These are phyloP conservation scores for Eucalyptus caleyi DNA, from an alignment of 345 rosid species.

Conservation along the genomic window DNA sequence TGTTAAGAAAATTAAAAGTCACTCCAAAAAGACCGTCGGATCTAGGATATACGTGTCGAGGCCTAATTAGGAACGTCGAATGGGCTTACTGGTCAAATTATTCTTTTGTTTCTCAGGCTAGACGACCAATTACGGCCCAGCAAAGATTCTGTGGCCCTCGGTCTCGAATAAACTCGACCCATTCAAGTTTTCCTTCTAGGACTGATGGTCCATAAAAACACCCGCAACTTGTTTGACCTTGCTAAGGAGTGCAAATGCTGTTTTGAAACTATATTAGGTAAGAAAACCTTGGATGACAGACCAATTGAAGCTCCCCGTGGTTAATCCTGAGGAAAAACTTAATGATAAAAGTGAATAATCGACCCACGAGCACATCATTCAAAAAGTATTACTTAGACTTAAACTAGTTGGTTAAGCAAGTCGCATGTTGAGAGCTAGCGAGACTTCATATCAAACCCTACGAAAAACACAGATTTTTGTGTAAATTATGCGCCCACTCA, in stretches of 20 bases:
- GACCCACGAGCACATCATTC: not conserved
- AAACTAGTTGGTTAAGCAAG: not conserved
- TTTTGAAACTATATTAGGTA: not conserved
- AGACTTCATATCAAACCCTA: rapidly evolving
- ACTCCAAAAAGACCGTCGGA: not conserved
- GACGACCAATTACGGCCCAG: not conserved
- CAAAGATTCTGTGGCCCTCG: not conserved
- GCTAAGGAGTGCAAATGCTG: not conserved
- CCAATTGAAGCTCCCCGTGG: not conserved
- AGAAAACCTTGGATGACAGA: not conserved
- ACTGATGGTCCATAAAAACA: not conserved
- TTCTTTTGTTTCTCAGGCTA: not conserved
- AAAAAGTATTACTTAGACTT: not conserved
- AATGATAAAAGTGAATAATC: not conserved
- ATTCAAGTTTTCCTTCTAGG: not conserved
- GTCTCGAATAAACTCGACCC: not conserved
- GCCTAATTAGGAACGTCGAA: not conserved
- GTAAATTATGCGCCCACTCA: not conserved
- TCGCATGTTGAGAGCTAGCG: rapidly evolving
- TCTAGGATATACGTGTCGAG: not conserved
- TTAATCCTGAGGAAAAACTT: not conserved
- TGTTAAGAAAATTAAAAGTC: not conserved
- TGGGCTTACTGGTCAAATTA: not conserved
- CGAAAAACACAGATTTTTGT: not conserved
- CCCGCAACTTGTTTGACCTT: not conserved